Percentiles rank a stretch among this genome's conserved stretches.
These are phyloP conservation scores for Didymella exigua DNA, from an alignment of 2,329 filamentous ascomycete species.

Conservation along the genomic window DNA sequence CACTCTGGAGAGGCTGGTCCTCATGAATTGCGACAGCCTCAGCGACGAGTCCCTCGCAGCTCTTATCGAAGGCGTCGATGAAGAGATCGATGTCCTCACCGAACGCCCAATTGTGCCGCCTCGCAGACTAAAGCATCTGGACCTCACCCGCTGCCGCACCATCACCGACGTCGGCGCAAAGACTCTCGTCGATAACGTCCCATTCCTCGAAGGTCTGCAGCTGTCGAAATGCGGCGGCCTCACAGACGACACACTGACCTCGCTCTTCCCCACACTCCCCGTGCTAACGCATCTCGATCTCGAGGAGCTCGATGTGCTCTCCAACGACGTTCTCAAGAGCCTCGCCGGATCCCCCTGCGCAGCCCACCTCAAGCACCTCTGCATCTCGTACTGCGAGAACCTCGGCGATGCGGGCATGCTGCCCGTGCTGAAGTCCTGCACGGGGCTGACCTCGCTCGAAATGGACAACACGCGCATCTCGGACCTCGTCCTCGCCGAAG, in stretches of 20 bases:
- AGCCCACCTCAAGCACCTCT: slow-evolving; percentile 74
- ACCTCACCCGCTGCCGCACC: slow-evolving; percentile 77
- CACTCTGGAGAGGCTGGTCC: slow-evolving; percentile 77
- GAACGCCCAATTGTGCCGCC: slow-evolving; percentile 76
- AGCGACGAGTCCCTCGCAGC: slow-evolving; percentile 74
- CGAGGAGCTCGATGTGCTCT: slow-evolving; percentile 80
- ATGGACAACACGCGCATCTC: slow-evolving; percentile 94
- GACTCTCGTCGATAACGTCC: slow-evolving; percentile 73
- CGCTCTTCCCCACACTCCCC: slow-evolving; percentile 75
- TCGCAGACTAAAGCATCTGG: slow-evolving; percentile 80
- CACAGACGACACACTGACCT: slow-evolving; percentile 73
- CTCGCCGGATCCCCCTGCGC: slow-evolving; percentile 80
- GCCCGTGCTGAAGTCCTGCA: slow-evolving; percentile 77
- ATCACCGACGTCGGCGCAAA: slow-evolving; percentile 77
- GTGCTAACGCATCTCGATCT: slow-evolving; percentile 84
- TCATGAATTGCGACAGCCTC: slow-evolving; percentile 80
- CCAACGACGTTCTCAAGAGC: slow-evolving; percentile 74
- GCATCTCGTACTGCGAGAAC: slow-evolving; percentile 87
- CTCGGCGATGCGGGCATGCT: slow-evolving; percentile 84
- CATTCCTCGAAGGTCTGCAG: slow-evolving; percentile 80
- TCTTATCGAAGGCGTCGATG: slow-evolving; percentile 76
- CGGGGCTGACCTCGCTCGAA: slow-evolving; percentile 71
- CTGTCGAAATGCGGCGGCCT: slow-evolving; percentile 78
- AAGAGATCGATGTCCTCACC: slow-evolving; percentile 81
- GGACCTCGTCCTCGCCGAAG: slow-evolving; percentile 83